phyloP scores from a whole-genome alignment of 352 stramenopile genomes.

The Globisporangium uncinulatum region DNA sequence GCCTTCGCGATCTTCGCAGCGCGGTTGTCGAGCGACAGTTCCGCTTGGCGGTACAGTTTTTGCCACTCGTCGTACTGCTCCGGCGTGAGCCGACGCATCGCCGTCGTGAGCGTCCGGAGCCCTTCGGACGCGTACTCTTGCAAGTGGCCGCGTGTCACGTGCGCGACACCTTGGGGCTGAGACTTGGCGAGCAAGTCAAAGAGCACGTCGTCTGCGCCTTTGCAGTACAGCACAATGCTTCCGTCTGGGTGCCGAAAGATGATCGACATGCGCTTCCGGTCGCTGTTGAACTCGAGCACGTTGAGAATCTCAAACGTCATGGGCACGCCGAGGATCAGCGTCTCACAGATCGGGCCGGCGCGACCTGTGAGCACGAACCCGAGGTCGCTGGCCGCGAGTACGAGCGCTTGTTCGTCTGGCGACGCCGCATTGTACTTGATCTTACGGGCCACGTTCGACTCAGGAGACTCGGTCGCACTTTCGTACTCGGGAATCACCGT shows the following conservation, averaged over 20 bases:
- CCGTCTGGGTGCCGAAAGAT: conserved; percentile 65
- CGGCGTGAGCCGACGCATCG: conserved; percentile 32
- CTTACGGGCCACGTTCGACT: not conserved
- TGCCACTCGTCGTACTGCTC: conserved; percentile 61
- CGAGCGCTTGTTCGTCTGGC: conserved; percentile 77
- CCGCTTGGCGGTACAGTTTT: conserved; percentile 40
- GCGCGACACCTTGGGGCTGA: conserved; percentile 15
- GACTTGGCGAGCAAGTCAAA: conserved; percentile 34
- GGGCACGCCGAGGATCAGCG: conserved; percentile 50
- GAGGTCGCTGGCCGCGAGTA: conserved; percentile 68
- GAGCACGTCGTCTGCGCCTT: conserved; percentile 86
- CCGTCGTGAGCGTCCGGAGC: conserved; percentile 76
- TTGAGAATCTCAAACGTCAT: conserved; percentile 76
- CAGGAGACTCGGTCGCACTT: too few relatives aligned
- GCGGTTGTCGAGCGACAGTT: conserved; percentile 41
- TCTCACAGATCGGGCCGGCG: conserved; percentile 63
- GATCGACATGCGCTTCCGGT: conserved; percentile 98
- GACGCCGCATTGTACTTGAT: conserved; percentile 85
- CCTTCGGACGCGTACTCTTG: conserved; percentile 68
- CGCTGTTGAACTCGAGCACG: conserved; percentile 85
- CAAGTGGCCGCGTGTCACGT: conserved; percentile 30
- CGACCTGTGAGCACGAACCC: conserved; percentile 62
- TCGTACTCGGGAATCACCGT: conserved; percentile 80
- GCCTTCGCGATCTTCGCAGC: conserved; percentile 48
- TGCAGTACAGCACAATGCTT: conserved; percentile 64